Percentiles rank a stretch among this genome's conserved stretches.
These are phyloP conservation scores for Afroboletus lepidellus DNA, from an alignment of 1,284 basidiomycete genomes.

Conservation along the genomic window DNA sequence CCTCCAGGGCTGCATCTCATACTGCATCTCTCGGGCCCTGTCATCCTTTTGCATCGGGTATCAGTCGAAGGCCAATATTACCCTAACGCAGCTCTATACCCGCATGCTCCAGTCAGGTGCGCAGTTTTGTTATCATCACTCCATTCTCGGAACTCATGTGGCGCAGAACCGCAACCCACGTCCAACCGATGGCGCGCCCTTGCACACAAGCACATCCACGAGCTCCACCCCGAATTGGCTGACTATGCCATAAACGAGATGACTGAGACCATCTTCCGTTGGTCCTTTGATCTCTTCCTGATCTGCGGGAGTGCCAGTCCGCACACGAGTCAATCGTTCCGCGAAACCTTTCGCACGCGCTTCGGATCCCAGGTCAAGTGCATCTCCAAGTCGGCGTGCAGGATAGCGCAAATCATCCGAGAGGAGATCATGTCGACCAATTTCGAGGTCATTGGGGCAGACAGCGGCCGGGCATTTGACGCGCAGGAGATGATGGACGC, in stretches of 20 bases:
- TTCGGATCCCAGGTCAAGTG: conserved; percentile 60
- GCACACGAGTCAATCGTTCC: conserved; percentile 36
- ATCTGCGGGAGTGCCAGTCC: conserved; percentile 54
- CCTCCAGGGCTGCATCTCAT: conserved; percentile 64
- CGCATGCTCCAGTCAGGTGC: conserved; percentile 62
- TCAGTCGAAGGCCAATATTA: conserved; percentile 63
- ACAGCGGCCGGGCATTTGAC: conserved; percentile 51
- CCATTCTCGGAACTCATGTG: conserved; percentile 13
- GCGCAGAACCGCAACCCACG: conserved; percentile 67
- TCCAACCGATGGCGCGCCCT: conserved; percentile 73
- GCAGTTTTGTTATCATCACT: conserved; percentile 18
- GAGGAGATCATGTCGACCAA: conserved; percentile 73
- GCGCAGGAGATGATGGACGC: conserved; percentile 59
- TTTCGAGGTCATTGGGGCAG: conserved; percentile 63
- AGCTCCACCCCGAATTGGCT: conserved; percentile 61
- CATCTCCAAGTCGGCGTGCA: conserved; percentile 59
- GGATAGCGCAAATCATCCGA: conserved; percentile 56
- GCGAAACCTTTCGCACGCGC: conserved; percentile 46
- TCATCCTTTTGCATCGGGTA: conserved; percentile 71
- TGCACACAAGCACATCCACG: conserved; percentile 64
- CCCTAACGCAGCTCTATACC: conserved; percentile 62
- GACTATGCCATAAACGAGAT: conserved; percentile 66
- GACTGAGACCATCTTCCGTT: conserved; percentile 66
- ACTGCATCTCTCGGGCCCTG: conserved; percentile 62
- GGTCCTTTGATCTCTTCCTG: conserved; percentile 63